A percentile compares a stretch with the other conserved stretches of the same genome.
Conservation (phyloP, 441 rosid genomes). For the Erysimum cheiri region DNA sequence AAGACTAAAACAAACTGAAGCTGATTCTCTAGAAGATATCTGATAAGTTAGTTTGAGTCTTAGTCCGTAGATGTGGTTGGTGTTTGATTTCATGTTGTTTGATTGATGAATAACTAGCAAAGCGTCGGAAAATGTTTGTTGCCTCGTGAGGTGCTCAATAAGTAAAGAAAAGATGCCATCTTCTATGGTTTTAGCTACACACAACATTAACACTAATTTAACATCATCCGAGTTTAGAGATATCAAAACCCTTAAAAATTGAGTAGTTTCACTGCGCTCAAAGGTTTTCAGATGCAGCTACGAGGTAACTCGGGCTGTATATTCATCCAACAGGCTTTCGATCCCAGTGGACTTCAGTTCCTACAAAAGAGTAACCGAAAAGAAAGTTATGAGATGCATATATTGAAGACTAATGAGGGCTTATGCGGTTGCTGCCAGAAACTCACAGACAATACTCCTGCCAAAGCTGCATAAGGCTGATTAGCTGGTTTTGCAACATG, state of each 20-base stretch:
- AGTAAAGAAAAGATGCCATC: neutral
- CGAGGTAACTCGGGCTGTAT: constrained; percentile 8
- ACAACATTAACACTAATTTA: constrained; percentile 10
- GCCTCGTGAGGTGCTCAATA: neutral
- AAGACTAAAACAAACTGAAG: constrained; percentile 63
- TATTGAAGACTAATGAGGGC: constrained; percentile 8
- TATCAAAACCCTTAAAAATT: neutral
- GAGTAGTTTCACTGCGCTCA: constrained; percentile 12
- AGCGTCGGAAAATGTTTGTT: neutral
- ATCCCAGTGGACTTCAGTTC: constrained; percentile 40
- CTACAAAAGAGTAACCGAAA: constrained; percentile 23
- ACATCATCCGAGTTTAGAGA: constrained; percentile 1
- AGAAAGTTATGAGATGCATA: constrained; percentile 6
- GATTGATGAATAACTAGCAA: neutral
- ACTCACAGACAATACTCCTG: constrained; percentile 69
- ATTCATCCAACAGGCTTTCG: constrained; percentile 34
- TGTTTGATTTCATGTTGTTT: neutral
- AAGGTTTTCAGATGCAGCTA: constrained; percentile 24
- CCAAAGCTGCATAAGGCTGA: constrained; percentile 70
- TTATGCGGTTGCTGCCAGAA: constrained; percentile 3
- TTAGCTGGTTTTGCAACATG: constrained; percentile 49
- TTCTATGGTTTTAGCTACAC: constrained; percentile 4
- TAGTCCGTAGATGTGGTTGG: neutral
- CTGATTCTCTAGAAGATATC: neutral
- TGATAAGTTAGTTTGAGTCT: neutral